Evolutionary conservation across 2,329 filamentous ascomycete species (phyloP), one percentile per base, ranked within the genome.

Genomic region (Pseudogymnoascus sp.): DNA sequence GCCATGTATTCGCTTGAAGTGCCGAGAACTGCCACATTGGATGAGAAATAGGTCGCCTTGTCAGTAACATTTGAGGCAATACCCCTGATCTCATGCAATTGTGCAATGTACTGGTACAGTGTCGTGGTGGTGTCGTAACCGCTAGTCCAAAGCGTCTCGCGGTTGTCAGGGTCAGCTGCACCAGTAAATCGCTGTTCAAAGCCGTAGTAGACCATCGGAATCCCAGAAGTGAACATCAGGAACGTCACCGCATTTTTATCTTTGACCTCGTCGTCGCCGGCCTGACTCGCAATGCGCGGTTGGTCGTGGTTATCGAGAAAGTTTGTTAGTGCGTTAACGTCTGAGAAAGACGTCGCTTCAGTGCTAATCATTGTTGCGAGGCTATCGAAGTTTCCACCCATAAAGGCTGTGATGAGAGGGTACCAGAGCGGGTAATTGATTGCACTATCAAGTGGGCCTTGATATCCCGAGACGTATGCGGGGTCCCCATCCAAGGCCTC

Each of bases 401-500:
- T 60, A 35, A 64, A 64, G 9, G 63, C 61, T 60, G 10, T 58
- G n/a, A 63, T 58, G 21, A 64, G 35, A 29, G 35, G 35, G 33
- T 60, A 64, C 31, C 75, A 77, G 29, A 73, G 67, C 0, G 76
- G 72, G 61, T 78, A 81, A 66, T 81, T 80, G 29, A 78, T 70
- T n/a, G 80, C 68, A 44, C 78, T 76, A 17, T 71, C 69, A 15
- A 81, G 62, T 61, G 75, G 72, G 10, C 74, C 67, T 63, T 79
- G 77, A 63, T 77, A 80, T 31, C 67, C 65, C 65, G 78, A 80
- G 62, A 76, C 72, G 33, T 72, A 74, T 10, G 68, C 74, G 74
- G 63, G 4, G 64, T 79, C 73, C 35, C 81, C 82, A 35, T 82
- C 74, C 58, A 77, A 79, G 2, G 86, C 83, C 67, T 87, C 84